Evolutionary conservation across 2,329 filamentous ascomycete species (phyloP), one percentile per base, ranked within the genome.

Genomic region (Monosporascus sp.): DNA sequence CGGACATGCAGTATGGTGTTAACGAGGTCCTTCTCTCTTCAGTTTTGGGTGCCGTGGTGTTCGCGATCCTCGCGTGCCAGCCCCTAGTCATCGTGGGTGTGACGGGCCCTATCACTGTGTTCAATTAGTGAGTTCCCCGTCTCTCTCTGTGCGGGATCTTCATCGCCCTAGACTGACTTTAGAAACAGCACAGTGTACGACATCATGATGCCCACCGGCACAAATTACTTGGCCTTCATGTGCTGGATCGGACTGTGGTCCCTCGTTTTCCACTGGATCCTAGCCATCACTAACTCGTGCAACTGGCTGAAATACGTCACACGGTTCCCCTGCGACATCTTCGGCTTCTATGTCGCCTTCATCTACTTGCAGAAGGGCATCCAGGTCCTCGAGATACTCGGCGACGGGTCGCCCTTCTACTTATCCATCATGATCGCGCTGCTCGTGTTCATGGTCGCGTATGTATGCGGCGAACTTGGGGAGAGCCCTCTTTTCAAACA

Each of bases 351-450:
- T 67, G 90, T 96, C 47, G 90, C 90, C 52, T 91, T 89, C 66
- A 93, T 96, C 69, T 96, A 96, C 67, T 78, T 96, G 20, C 90
- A 96, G 65, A 96, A 96, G 71, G 90, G 90, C 17, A 87, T 96
- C 56, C 89, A 96, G 70, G 89, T 95, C 15, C 79, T 96, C 20
- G 86, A 85, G 44, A 80, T 87, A 14, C 87, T 95, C 63, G 91
- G 88, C 70, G 65, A 76, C 68, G 70, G 75, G 60, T 78, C 76
- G 48, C 81, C 87, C 66, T 75, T 94, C 74, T 96, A 95, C 65
- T 80, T 96, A 25, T 91, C 88, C 47, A 82, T 95, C 62, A 80
- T 85, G 61, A 82, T 91, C 1, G 81, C 89, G 7, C 75, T 95
- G 38, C 80, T 95, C 18, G 89, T 96, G 56, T 85, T 94, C 56